These are phyloP conservation scores for Saturnispora saitoi DNA, from an alignment of 805 yeast species.

Conservation along the genomic window DNA sequence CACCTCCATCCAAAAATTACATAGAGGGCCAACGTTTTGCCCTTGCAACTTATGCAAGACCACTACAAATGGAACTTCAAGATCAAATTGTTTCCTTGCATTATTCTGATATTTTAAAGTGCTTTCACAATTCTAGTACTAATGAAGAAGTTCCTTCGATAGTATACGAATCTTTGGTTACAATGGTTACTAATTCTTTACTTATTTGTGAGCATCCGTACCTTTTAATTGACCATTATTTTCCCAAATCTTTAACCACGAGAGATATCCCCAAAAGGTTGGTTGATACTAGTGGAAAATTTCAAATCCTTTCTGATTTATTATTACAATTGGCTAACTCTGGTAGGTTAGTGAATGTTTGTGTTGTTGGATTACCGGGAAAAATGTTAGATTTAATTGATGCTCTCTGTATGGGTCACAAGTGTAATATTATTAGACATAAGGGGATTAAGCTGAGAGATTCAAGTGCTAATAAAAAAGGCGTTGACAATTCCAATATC, in stretches of 20 bases:
- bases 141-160: constrained; percentile 31
- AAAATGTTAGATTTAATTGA: constrained; percentile 64
- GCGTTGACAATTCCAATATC: constrained; percentile 15
- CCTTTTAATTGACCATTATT: constrained; percentile 69
- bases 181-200: constrained; percentile 67
- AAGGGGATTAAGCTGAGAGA: constrained; percentile 57
- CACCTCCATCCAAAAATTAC: not conserved
- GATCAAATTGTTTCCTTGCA: constrained; percentile 89
- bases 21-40: constrained; percentile 33
- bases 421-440: constrained; percentile 47
- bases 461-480: constrained; percentile 18
- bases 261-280: constrained; percentile 65
- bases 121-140: constrained; percentile 35
- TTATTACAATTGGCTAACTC: constrained; percentile 36
- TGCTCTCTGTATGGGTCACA: constrained; percentile 58
- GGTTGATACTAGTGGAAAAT: constrained; percentile 78
- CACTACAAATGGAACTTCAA: constrained; percentile 68
- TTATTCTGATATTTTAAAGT: constrained; percentile 82
- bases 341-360: constrained; percentile 41
- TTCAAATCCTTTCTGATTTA: constrained; percentile 58
- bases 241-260: constrained; percentile 69
- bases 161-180: constrained; percentile 65
- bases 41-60: constrained; percentile 54
- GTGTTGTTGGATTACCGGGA: constrained; percentile 62
- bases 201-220: constrained; percentile 86